phyloP scores from a whole-genome alignment of 805 yeast species.

The Kodamaea kaohsiungensis region DNA sequence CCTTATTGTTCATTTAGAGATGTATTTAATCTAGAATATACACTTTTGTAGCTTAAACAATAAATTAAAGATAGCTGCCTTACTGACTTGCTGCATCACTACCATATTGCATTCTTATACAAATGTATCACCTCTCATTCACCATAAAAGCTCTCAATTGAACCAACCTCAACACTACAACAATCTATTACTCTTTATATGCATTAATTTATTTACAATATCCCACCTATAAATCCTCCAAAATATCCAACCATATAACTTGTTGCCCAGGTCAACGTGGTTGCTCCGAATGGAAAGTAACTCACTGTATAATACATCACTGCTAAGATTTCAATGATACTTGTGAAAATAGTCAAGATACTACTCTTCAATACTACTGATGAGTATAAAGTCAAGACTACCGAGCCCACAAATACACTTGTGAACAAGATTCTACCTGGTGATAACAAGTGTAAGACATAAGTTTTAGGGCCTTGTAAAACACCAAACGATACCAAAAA shows the following conservation, averaged over 20 bases:
- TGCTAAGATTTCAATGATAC: constrained; percentile 77
- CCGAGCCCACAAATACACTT: constrained; percentile 75
- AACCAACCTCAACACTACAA: background rate
- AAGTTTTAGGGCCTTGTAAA: constrained; percentile 88
- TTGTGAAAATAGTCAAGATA: constrained; percentile 71
- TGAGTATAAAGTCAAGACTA: constrained; percentile 74
- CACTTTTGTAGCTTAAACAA: too few species aligned
- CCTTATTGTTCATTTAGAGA: too few species aligned
- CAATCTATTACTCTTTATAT: background rate
- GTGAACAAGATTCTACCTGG: constrained; percentile 80
- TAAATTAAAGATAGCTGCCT: too few species aligned
- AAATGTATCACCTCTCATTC: too few species aligned
- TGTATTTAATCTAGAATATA: too few species aligned
- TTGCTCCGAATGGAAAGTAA: constrained; percentile 95
- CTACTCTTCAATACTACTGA: constrained; percentile 70
- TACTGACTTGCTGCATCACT: too few species aligned
- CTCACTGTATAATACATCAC: constrained; percentile 88
- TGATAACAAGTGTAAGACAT: constrained; percentile 70
- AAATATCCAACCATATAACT: constrained; percentile 45
- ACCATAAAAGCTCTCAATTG: too few species aligned
- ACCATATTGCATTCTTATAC: too few species aligned
- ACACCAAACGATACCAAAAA: constrained; percentile 90
- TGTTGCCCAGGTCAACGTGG: constrained; percentile 57
- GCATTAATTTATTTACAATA: constrained; percentile 14
- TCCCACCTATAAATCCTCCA: constrained; percentile 50